These are phyloP conservation scores for Paramarasmius palmivorus DNA, from an alignment of 1,284 basidiomycete species.

Conservation along the genomic window DNA sequence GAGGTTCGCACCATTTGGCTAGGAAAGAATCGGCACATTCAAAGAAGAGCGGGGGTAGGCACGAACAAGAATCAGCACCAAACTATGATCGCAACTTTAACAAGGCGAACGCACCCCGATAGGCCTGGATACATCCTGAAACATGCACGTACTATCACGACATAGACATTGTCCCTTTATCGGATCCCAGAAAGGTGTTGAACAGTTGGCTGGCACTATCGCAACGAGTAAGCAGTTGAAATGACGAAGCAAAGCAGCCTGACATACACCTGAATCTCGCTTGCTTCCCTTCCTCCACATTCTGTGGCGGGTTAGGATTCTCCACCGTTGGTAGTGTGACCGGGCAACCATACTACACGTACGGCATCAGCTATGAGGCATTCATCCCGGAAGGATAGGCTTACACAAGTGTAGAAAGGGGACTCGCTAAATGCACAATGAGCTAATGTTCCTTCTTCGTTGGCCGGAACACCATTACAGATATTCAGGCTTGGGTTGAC, in stretches of 20 bases:
- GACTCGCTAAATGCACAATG: constrained; percentile 72
- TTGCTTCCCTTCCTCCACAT: constrained; percentile 39
- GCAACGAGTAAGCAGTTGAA: background rate
- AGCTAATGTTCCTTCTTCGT: constrained; percentile 59
- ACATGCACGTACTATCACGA: constrained; percentile 53
- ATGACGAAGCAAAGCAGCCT: background rate
- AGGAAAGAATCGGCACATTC: constrained; percentile 4
- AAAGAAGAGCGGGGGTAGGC: constrained; percentile 6
- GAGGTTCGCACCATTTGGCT: constrained; percentile 72
- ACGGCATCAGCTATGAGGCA: constrained; percentile 1
- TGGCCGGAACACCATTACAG: constrained; percentile 73
- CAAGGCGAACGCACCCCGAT: constrained; percentile 69
- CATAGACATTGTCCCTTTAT: constrained; percentile 67
- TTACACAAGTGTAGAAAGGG: constrained; percentile 76
- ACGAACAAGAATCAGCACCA: constrained; percentile 7
- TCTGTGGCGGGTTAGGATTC: constrained; percentile 68
- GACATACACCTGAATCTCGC: constrained; percentile 55
- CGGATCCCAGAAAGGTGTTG: constrained; percentile 80
- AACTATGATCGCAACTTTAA: no score
- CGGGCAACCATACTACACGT: constrained; percentile 70
- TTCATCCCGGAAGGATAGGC: constrained; percentile 23
- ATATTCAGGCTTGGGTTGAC: constrained; percentile 55
- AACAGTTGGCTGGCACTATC: constrained; percentile 71
- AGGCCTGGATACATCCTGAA: constrained; percentile 62
- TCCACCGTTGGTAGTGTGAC: constrained; percentile 47